A percentile compares a stretch with the other conserved stretches of the same genome.
Conservation (phyloP, 169 alveolate genomes). For the Pseudocohnilembus persalinus region DNA sequence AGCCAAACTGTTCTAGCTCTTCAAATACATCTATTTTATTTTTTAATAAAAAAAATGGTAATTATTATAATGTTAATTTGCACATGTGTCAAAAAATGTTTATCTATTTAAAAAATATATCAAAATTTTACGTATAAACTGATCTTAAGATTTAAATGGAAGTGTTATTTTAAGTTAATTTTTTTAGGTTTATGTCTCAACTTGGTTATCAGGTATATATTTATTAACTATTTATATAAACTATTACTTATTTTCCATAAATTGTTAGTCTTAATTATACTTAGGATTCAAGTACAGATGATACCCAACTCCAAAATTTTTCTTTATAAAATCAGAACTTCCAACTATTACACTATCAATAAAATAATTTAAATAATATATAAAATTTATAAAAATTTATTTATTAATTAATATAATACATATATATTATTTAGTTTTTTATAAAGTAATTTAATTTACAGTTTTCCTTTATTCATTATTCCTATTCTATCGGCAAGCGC, state of each 20-base stretch:
- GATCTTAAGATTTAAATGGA: neutral
- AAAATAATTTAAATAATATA: no score
- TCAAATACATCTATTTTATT: neutral
- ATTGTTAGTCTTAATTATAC: neutral
- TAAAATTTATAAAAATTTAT: no score
- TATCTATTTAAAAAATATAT: no score
- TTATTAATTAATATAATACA: neutral
- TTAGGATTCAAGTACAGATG: slow-evolving; percentile 15
- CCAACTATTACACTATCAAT: slow-evolving; percentile 43
- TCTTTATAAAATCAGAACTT: slow-evolving; percentile 56
- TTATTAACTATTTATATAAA: neutral
- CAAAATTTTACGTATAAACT: neutral
- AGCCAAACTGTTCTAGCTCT: neutral
- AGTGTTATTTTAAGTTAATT: neutral
- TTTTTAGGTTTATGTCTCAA: neutral
- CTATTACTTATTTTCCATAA: neutral
- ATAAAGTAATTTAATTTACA: slow-evolving; percentile 18
- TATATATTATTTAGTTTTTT: slow-evolving; percentile 6
- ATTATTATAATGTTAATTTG: neutral
- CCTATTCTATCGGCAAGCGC: slow-evolving; percentile 87
- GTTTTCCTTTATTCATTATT: slow-evolving; percentile 68
- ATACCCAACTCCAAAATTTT: slow-evolving; percentile 76
- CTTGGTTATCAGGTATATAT: neutral
- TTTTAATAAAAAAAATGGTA: neutral
- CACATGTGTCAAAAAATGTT: no score